A percentile compares a stretch with the other conserved stretches of the same genome.
Evolutionary conservation across 2,329 filamentous ascomycete genomes (phyloP).

Genomic region (Nigrospora osmanthi): DNA sequence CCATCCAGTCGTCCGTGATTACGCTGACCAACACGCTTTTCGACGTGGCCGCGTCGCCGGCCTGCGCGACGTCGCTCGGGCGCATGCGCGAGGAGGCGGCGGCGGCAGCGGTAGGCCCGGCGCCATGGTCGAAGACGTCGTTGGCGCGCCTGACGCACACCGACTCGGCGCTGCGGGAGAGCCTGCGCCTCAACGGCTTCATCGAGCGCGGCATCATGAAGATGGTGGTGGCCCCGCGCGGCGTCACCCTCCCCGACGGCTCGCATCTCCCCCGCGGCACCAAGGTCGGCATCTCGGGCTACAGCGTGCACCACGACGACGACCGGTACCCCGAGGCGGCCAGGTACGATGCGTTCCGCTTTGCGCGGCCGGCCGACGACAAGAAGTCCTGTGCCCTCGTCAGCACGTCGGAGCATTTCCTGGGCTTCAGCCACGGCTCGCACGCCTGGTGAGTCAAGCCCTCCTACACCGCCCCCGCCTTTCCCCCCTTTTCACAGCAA

Average conservation of each 20-base stretch:
- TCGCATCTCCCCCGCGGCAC: slow-evolving; percentile 23
- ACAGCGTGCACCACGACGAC: slow-evolving; percentile 23
- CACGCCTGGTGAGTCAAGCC: slow-evolving; percentile 25
- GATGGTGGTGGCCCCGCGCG: slow-evolving; percentile 22
- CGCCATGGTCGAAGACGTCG: slow-evolving; percentile 24
- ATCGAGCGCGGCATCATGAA: slow-evolving; percentile 26
- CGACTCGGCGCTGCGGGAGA: slow-evolving; percentile 34
- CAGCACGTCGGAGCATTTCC: slow-evolving; percentile 22
- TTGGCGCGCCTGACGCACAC: slow-evolving; percentile 26
- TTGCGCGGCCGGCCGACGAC: slow-evolving; percentile 11
- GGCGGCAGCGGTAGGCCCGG: background rate
- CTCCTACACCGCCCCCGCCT: background rate
- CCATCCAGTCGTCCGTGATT: slow-evolving; percentile 29
- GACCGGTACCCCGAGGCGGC: slow-evolving; percentile 21
- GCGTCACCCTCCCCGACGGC: slow-evolving; percentile 23
- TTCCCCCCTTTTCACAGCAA: background rate
- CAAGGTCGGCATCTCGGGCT: slow-evolving; percentile 25
- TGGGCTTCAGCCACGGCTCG: slow-evolving; percentile 27
- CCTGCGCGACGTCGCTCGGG: slow-evolving; percentile 12
- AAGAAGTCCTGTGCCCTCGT: slow-evolving; percentile 14
- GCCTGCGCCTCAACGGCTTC: slow-evolving; percentile 29
- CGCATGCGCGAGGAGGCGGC: slow-evolving; percentile 27
- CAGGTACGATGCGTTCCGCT: slow-evolving; percentile 29
- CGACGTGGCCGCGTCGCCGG: slow-evolving; percentile 23
- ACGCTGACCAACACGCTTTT: slow-evolving; percentile 28